These are phyloP conservation scores for Carex littledalei DNA, from an alignment of 176 grass and related monocot genomes.

Conservation along the genomic window DNA sequence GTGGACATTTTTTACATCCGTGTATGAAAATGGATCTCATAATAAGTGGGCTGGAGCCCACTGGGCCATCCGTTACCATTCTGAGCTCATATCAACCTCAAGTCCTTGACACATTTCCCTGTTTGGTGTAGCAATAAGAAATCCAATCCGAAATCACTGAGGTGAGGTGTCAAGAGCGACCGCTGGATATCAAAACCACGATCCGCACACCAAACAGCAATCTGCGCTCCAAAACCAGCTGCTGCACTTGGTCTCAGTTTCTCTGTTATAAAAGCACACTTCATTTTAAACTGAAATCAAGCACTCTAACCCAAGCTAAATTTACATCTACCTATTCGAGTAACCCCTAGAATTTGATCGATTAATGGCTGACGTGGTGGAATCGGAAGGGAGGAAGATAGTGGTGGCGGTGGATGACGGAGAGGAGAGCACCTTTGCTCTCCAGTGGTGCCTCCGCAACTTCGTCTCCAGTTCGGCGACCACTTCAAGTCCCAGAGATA, in stretches of 20 bases:
- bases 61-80: neutral
- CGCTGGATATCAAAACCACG: neutral
- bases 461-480: conserved; percentile 17
- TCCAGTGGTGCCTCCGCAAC: conserved; percentile 64
- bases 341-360: neutral
- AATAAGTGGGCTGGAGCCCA: neutral
- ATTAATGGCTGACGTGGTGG: conserved; percentile 13
- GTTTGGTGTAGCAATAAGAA: neutral
- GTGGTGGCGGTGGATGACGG: conserved; percentile 79
- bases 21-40: neutral
- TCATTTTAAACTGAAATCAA: neutral
- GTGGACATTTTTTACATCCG: too few relatives aligned
- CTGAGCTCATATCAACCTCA: neutral
- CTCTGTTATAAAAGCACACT: neutral
- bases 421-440: conserved; percentile 61
- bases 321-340: neutral
- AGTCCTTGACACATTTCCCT: neutral
- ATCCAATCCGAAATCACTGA: neutral
- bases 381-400: conserved; percentile 26
- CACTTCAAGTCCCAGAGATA: conserved; percentile 17
- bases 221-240: conserved; percentile 4
- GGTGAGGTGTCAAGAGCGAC: neutral
- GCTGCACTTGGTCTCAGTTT: neutral
- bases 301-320: neutral
- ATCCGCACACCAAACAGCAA: neutral